Evolutionary conservation across 805 yeast species (phyloP).

Genomic region (Zygotorulaspora chibaensis): DNA sequence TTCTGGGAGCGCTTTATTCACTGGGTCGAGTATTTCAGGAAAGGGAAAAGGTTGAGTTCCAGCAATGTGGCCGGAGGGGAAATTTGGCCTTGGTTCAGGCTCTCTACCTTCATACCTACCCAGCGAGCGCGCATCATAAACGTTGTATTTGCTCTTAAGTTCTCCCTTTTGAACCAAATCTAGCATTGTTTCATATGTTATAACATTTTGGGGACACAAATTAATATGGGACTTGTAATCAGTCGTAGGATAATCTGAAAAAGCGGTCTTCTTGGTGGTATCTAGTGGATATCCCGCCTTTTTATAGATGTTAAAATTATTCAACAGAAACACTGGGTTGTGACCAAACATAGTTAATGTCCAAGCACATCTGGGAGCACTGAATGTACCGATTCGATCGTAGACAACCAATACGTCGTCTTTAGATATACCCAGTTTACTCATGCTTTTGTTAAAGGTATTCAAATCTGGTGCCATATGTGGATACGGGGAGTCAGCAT

Average conservation of each 20-base stretch:
- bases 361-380: constrained; percentile 92
- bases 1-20: constrained; percentile 46
- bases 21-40: constrained; percentile 49
- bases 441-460: constrained; percentile 51
- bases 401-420: constrained; percentile 71
- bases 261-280: constrained; percentile 17
- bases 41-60: constrained; percentile 78
- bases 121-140: constrained; percentile 77
- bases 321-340: constrained; percentile 58
- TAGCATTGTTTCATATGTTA: constrained; percentile 62
- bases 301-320: constrained; percentile 59
- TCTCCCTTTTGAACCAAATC: constrained; percentile 49
- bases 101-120: constrained; percentile 73
- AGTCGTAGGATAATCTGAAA: constrained; percentile 21
- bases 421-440: constrained; percentile 50
- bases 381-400: constrained; percentile 79
- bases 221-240: constrained; percentile 35
- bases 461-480: constrained; percentile 79
- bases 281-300: constrained; percentile 45
- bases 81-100: constrained; percentile 87
- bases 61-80: constrained; percentile 87
- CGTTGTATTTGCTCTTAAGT: constrained; percentile 44
- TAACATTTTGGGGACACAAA: constrained; percentile 47
- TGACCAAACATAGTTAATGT: constrained; percentile 80
- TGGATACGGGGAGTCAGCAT: constrained; percentile 61